Percentiles rank a stretch among this genome's conserved stretches.
Evolutionary conservation across 2,329 filamentous ascomycete species (phyloP).

Genomic region (Biscogniauxia mediterranea): DNA sequence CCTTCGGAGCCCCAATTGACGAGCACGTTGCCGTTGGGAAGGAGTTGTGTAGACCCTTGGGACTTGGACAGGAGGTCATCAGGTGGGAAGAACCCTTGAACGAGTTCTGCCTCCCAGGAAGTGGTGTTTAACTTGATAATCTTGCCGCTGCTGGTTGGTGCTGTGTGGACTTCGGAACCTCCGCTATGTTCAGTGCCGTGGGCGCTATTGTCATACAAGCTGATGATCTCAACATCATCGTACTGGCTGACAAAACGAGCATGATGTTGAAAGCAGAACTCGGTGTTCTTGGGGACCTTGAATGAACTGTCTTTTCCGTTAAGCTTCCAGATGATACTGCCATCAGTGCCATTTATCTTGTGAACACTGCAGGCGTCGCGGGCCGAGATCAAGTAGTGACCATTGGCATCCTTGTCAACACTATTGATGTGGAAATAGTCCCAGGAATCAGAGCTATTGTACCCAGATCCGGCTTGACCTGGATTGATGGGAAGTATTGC

Average conservation of each 20-base stretch:
- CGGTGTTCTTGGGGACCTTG: conserved; percentile 34
- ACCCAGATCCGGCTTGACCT: conserved; percentile 37
- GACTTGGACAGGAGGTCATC: conserved; percentile 49
- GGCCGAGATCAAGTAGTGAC: conserved; percentile 55
- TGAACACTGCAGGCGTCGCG: conserved; percentile 47
- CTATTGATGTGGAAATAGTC: conserved; percentile 58
- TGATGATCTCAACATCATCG: conserved; percentile 48
- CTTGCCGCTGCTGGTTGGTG: conserved; percentile 43
- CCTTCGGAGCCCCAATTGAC: conserved; percentile 51
- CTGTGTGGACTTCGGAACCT: conserved; percentile 26
- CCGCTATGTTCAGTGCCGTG: conserved; percentile 43
- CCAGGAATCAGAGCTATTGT: conserved; percentile 28
- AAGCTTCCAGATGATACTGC: conserved; percentile 51
- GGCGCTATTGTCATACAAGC: conserved; percentile 52
- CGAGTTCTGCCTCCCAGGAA: conserved; percentile 43
- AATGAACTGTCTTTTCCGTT: conserved; percentile 47
- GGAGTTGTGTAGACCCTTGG: conserved; percentile 35
- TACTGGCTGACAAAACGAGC: conserved; percentile 42
- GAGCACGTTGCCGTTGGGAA: conserved; percentile 43
- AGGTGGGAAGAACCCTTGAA: conserved; percentile 48
- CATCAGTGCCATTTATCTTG: conserved; percentile 46
- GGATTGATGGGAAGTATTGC: conserved; percentile 45
- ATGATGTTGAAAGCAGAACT: conserved; percentile 53
- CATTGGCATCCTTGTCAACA: conserved; percentile 47
- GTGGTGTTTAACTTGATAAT: conserved; percentile 47